Evolutionary conservation across 83 land plant genomes (phyloP).

Genomic region (Thuja plicata): DNA sequence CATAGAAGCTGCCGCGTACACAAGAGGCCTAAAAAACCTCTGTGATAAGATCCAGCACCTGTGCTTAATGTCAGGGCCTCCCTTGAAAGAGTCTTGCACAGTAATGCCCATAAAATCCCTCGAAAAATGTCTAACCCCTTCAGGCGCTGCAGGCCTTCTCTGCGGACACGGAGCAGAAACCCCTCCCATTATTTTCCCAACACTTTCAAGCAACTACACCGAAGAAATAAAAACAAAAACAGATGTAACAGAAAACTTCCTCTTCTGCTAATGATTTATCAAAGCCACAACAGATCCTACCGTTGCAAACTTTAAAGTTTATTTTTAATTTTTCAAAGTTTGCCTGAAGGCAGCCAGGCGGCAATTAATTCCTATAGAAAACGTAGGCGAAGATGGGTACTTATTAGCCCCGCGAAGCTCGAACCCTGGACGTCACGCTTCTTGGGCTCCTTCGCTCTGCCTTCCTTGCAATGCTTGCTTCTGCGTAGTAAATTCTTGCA

Average conservation of each 20-base stretch:
- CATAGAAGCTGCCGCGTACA: not conserved
- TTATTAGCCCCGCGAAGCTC: not conserved
- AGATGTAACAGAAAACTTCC: not conserved
- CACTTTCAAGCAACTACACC: no score
- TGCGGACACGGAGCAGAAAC: constrained; percentile 13
- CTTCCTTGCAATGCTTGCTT: not conserved
- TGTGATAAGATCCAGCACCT: constrained; percentile 15
- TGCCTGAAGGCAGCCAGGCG: not conserved
- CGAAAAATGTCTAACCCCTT: not conserved
- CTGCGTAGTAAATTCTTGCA: not conserved
- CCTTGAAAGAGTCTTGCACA: constrained; percentile 13
- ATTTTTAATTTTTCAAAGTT: not conserved
- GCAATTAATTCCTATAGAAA: not conserved
- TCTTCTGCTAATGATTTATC: not conserved
- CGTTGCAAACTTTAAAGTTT: not conserved
- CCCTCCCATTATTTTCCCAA: constrained; percentile 3
- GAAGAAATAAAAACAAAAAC: not conserved
- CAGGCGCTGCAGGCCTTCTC: not conserved
- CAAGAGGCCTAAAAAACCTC: constrained; percentile 6
- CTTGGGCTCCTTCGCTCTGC: not conserved
- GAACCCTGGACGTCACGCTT: constrained; percentile 6
- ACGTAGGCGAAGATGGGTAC: not conserved
- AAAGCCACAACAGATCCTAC: not conserved
- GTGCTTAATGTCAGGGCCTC: constrained; percentile 5
- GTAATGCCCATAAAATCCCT: constrained; percentile 12